Evolutionary conservation across 2,329 filamentous ascomycete genomes (phyloP), one percentile per base, ranked within the genome.

Genomic region (Aspergillus hiratsukae): DNA sequence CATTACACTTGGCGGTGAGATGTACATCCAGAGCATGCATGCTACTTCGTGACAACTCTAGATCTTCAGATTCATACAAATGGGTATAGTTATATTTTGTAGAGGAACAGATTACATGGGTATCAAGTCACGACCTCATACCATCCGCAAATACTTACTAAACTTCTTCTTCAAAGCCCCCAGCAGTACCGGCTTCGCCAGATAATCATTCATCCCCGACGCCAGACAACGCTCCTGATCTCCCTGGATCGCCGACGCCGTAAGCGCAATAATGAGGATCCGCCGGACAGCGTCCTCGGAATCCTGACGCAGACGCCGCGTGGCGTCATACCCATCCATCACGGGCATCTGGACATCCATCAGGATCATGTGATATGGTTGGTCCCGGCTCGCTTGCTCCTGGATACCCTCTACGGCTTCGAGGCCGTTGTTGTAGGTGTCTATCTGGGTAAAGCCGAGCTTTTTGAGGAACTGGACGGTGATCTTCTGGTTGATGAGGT

Each of bases 281-380:
- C 11, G 31, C 11, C 31, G 14, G 31, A 35, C 31, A 17, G 31
- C 11, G 5, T 35, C 31, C 31, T 14, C 14, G 4, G 84, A 72
- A 71, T 97, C 91, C 64, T 85, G 84, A 9, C 92, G 87, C 48
- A 97, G 85, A 56, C 91, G 81, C 62, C 88, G 88, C 0, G 92
- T 97, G 1, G 92, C 91, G 72, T 96, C 89, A 69, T 96, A 96
- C 5, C 92, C 92, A 70, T 97, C 92, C 8, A 96, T 83, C 3
- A 95, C 86, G 0, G 92, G 92, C 92, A 97, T 97, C 75, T 96
- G 91, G 3, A 96, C 91, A 70, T 97, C 92, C 92, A 97, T 97
- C 46, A 97, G 82, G 46, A 96, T 87, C 31, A 97, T 82, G 67
- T 97, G 91, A 75, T 95, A 97, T 0, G 91, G 92, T 8, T 79